Evolutionary conservation across 2,329 filamentous ascomycete genomes (phyloP).

Genomic region (Stagonosporopsis rhizophila): DNA sequence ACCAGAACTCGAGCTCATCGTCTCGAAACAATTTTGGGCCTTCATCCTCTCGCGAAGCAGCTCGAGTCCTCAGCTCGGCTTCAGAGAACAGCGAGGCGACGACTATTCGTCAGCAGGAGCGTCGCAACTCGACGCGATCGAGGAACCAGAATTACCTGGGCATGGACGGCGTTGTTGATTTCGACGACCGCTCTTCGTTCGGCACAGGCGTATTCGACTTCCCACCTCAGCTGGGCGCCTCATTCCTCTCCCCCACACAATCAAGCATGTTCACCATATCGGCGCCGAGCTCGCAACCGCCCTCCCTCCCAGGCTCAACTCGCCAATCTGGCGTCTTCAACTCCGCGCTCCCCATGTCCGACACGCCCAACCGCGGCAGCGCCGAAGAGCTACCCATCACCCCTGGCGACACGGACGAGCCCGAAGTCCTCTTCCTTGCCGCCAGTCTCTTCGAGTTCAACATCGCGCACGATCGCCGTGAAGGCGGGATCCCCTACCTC

Average conservation of each 20-base stretch:
- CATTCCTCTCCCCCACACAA: constrained; percentile 36
- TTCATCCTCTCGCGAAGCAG: constrained; percentile 31
- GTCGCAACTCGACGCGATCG: constrained; percentile 32
- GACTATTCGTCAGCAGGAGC: constrained; percentile 28
- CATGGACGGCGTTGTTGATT: constrained; percentile 40
- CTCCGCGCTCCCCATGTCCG: constrained; percentile 82
- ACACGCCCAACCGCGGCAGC: constrained; percentile 51
- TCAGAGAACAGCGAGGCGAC: constrained; percentile 43
- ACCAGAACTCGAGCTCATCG: constrained; percentile 23
- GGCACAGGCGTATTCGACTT: constrained; percentile 31
- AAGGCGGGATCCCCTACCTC: constrained; percentile 94
- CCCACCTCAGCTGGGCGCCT: constrained; percentile 37
- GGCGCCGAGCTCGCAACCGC: constrained; percentile 27
- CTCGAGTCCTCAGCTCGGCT: constrained; percentile 33
- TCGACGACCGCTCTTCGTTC: constrained; percentile 27
- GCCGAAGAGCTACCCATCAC: constrained; percentile 36
- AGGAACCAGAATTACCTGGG: constrained; percentile 32
- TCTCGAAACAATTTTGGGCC: constrained; percentile 27
- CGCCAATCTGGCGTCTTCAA: constrained; percentile 82
- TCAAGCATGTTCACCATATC: constrained; percentile 28
- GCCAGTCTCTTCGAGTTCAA: constrained; percentile 97
- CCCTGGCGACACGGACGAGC: constrained; percentile 60
- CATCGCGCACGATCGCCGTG: constrained; percentile 87
- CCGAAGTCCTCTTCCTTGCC: constrained; percentile 85
- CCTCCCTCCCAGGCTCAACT: constrained; percentile 38